phyloP scores from a whole-genome alignment of 108 stramenopile species.

The Cyclotella choctawhatcheeana region DNA sequence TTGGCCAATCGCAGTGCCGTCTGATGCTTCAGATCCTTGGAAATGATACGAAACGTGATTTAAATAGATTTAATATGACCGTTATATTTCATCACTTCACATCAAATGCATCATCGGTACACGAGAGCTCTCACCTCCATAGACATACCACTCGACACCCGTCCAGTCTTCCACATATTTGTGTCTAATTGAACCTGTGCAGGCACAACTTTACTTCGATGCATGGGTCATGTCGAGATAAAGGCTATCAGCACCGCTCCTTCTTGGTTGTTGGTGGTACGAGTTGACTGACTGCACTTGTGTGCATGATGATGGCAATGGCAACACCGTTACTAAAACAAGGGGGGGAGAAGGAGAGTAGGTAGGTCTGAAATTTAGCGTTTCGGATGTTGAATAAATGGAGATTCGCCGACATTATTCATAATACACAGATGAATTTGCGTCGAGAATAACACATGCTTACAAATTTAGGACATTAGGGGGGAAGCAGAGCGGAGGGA shows the following conservation, averaged over 20 bases:
- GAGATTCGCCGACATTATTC: background rate
- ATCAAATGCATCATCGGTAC: background rate
- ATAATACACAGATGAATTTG: background rate
- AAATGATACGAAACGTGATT: background rate
- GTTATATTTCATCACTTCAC: background rate
- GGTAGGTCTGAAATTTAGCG: too few relatives aligned
- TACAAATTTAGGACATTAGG: too few relatives aligned
- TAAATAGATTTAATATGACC: background rate
- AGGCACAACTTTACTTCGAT: conserved; percentile 20
- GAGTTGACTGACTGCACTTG: too few relatives aligned
- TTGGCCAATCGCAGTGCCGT: conserved; percentile 70
- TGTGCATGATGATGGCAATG: background rate
- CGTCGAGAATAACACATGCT: background rate
- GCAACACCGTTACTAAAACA: background rate
- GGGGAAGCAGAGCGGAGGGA: background rate
- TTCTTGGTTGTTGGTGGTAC: conserved; percentile 1
- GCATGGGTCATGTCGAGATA: background rate
- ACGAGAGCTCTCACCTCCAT: conserved; percentile 79
- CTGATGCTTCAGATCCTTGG: conserved; percentile 79
- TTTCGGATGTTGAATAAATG: too few relatives aligned
- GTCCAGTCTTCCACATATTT: conserved; percentile 34
- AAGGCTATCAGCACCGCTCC: background rate
- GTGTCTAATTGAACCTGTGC: conserved; percentile 3
- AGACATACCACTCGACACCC: conserved; percentile 70
- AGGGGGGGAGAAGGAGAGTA: too few relatives aligned